phyloP scores from a whole-genome alignment of 1,139 yeast species.

The Schizosaccharomyces versatilis region DNA sequence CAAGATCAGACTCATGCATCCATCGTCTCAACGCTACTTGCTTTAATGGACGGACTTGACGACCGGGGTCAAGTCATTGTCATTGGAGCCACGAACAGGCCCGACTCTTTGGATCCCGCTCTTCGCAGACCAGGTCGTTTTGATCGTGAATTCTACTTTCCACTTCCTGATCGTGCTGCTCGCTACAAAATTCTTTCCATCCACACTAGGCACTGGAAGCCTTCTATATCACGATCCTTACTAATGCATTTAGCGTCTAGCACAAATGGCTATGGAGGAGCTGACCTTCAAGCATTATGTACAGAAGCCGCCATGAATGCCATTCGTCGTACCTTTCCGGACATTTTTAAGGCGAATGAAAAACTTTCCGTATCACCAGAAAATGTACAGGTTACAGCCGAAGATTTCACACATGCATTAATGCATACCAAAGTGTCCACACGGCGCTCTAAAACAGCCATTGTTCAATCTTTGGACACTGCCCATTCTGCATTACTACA shows the following conservation, averaged over 20 bases:
- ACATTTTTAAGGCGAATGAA: constrained; percentile 57
- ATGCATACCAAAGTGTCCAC: constrained; percentile 77
- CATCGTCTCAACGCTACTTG: constrained; percentile 79
- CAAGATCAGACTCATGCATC: constrained; percentile 97
- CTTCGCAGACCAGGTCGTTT: constrained; percentile 92
- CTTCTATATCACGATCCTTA: constrained; percentile 38
- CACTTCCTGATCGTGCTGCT: constrained; percentile 66
- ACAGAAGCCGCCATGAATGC: constrained; percentile 88
- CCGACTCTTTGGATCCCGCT: constrained; percentile 94
- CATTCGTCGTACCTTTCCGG: constrained; percentile 83
- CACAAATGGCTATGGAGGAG: constrained; percentile 96
- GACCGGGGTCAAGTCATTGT: constrained; percentile 90
- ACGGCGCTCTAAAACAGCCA: constrained; percentile 57
- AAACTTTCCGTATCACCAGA: constrained; percentile 55
- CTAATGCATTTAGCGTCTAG: constrained; percentile 47
- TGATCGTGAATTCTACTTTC: constrained; percentile 89
- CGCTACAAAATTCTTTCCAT: constrained; percentile 57
- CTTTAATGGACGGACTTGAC: constrained; percentile 98
- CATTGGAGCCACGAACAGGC: constrained; percentile 94
- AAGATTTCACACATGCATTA: constrained; percentile 69
- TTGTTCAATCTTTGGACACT: constrained; percentile 61
- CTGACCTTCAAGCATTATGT: constrained; percentile 80
- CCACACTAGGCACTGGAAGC: constrained; percentile 77
- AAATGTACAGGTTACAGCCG: constrained; percentile 48
- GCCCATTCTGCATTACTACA: constrained; percentile 42